A percentile compares a stretch with the other conserved stretches of the same genome.
phyloP scores from a whole-genome alignment of 176 grass and related monocot species.

The Saccharum spontaneum region DNA sequence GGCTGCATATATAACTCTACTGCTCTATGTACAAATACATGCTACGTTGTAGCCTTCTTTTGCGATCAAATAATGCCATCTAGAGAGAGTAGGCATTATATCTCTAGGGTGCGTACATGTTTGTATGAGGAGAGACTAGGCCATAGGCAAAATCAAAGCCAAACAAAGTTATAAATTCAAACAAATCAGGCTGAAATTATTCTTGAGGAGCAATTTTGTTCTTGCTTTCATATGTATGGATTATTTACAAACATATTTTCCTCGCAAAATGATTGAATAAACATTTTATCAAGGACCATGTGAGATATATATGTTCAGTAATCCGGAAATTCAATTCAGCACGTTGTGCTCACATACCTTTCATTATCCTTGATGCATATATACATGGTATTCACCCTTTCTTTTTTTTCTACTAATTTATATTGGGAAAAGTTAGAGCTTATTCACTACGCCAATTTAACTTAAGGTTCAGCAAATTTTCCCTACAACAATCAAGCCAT shows the following conservation, averaged over 20 bases:
- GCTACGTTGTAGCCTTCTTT: constrained; percentile 9
- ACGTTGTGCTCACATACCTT: neutral
- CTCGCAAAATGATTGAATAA: neutral
- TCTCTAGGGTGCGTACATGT: neutral
- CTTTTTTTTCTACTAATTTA: neutral
- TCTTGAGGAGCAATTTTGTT: neutral
- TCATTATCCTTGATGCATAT: neutral
- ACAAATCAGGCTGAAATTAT: neutral
- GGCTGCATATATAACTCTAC: constrained; percentile 9
- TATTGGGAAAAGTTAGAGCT: neutral
- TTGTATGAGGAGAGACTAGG: neutral
- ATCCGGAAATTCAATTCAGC: neutral
- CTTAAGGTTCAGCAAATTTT: neutral
- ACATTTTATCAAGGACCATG: neutral
- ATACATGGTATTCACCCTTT: neutral
- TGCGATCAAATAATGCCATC: constrained; percentile 15
- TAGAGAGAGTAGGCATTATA: neutral
- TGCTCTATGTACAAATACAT: neutral
- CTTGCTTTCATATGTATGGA: neutral
- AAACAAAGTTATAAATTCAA: neutral
- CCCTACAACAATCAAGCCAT: neutral
- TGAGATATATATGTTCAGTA: neutral
- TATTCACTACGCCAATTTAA: neutral
- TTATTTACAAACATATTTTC: neutral
- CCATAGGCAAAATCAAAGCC: neutral